phyloP scores from a whole-genome alignment of 2,329 filamentous ascomycete species.

The Epichloe gansuensis region DNA sequence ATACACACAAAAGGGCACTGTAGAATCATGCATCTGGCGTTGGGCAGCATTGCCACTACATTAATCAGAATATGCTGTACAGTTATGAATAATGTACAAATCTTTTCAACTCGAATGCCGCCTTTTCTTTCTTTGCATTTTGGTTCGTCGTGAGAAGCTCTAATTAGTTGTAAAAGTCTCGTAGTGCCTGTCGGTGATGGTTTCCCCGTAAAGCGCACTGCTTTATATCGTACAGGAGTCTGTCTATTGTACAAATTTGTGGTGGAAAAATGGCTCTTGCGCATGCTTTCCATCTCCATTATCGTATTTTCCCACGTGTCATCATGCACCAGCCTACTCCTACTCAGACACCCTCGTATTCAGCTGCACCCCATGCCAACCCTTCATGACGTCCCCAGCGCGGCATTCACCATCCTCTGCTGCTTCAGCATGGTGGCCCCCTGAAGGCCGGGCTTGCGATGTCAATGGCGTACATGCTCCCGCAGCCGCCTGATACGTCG shows the following conservation, averaged over 20 bases:
- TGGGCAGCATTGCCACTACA: constrained; percentile 1
- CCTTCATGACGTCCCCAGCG: constrained; percentile 63
- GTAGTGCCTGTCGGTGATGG: neutral
- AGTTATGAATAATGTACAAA: constrained; percentile 2
- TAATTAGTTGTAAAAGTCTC: no score
- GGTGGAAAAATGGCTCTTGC: no score
- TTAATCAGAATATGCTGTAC: constrained; percentile 1
- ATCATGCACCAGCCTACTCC: neutral
- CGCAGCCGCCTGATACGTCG: constrained; percentile 74
- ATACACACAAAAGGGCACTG: constrained; percentile 1
- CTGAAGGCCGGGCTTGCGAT: constrained; percentile 60
- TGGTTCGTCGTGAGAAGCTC: no score
- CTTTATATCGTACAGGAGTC: neutral
- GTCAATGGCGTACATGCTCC: constrained; percentile 78
- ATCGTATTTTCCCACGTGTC: neutral
- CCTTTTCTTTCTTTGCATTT: no score
- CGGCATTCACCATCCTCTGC: constrained; percentile 67
- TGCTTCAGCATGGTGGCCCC: constrained; percentile 63
- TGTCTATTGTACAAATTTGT: no score
- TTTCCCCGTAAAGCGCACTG: neutral
- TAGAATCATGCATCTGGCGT: constrained; percentile 4
- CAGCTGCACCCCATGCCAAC: constrained; percentile 75
- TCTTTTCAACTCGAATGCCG: neutral
- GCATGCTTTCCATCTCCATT: neutral
- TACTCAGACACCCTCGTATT: constrained; percentile 45